Base-by-base conservation (phyloP, 140 eudicot genomes). In the Oenanthe javanica region DNA sequence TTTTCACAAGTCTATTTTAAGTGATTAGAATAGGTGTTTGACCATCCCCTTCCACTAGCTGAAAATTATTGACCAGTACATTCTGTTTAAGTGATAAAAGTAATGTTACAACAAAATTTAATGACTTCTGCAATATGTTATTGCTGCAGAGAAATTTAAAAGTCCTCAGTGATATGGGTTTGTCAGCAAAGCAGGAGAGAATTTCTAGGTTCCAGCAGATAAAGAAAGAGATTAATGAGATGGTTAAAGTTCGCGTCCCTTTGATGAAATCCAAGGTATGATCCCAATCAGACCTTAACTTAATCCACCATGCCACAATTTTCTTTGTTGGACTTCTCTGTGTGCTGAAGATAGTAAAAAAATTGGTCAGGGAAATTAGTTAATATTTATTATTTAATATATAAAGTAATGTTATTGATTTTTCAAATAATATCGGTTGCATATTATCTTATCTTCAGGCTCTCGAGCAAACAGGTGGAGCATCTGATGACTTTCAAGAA, bases 141-240 rank as follows among this genome's bases (percentile, higher is more conserved):
- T 84, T 80, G 84, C 76, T 67, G 72, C 93, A 95, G 99, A 89
- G 99, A 84, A 90, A 95, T 81, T 87, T 95, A 77, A 92, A 87
- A 84, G 78, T 80, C 80, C 91, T 92, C 98, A 89, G 90, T 71
- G 89, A 52, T 63, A 84, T 72, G 86, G 96, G 97, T 64, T 80
- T 91, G 86, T 88, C 99, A 49, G 97, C 97, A 18, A 93, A 88
- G 79, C 90, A 89, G 86, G 98, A 95, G 88, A 95, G 91, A 86
- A 95, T 87, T 87, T 89, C 80, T 76, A 88, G 86, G 81, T 82
- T 95, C 81, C 96, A 91, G 84, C 93, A 84, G 86, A 83, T 88
- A 72, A 95, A 95, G 85, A 89, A 86, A 82, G 99, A 95, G 84
- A 92, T 95, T 76, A 90, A 86, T 69, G 97, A 95, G 77, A 91